phyloP scores from a whole-genome alignment of 768 basidiomycete genomes.

The Auriscalpium vulgare region DNA sequence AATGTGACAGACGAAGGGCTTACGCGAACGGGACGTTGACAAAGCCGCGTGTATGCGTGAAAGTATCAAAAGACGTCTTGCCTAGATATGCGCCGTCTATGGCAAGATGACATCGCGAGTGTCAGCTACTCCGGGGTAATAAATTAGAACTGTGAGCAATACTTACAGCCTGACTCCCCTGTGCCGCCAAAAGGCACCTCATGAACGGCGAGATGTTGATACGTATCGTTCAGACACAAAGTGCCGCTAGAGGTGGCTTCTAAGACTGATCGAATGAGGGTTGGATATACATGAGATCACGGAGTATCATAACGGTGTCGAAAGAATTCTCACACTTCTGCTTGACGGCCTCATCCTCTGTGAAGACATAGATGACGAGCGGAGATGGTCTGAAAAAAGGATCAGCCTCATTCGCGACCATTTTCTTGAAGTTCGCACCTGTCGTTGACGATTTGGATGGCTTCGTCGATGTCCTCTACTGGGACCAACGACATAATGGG shows the following conservation, averaged over 20 bases:
- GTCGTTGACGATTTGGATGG: constrained; percentile 16
- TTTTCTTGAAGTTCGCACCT: background rate
- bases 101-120: background rate
- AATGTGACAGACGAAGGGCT: constrained; percentile 11
- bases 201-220: constrained; percentile 16
- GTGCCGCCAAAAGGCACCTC: constrained; percentile 18
- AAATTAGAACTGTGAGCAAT: background rate
- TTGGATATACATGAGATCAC: background rate
- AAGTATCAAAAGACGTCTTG: constrained; percentile 26
- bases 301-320: background rate
- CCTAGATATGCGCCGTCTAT: constrained; percentile 20
- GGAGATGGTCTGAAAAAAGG: background rate
- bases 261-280: constrained; percentile 15
- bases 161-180: constrained; percentile 23
- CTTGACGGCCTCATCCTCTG: constrained; percentile 3
- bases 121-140: background rate
- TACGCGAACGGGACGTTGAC: constrained; percentile 54
- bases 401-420: no score
- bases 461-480: constrained; percentile 18
- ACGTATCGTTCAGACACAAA: constrained; percentile 22
- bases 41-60: constrained; percentile 40
- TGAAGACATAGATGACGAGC: constrained; percentile 3
- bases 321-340: background rate
- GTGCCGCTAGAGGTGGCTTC: constrained; percentile 20
- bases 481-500: constrained; percentile 28